Base-by-base conservation (phyloP, 2,329 filamentous ascomycete species). In the Xylaria hypoxylon region DNA sequence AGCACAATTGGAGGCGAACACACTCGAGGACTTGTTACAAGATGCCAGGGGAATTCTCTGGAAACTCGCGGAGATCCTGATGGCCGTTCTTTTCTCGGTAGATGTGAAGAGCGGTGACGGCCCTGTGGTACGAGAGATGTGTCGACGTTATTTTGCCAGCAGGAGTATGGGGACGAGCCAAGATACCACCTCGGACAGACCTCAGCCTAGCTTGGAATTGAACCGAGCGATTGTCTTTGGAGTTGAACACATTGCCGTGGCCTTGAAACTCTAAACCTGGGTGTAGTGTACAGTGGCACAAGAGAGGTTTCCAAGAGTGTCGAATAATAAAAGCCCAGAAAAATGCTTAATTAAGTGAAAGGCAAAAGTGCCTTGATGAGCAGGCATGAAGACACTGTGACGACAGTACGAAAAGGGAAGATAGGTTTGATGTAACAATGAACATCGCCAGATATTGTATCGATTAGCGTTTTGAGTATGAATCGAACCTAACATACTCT, bases 31-130 rank as follows among this genome's bases (percentile, higher is more conserved):
- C 2, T 77, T 88, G 65, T 72, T 86, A 40, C 78, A 79, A 0
- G 80, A 85, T 33, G 84, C 83, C 1, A 79, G 85, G 51, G 76
- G 78, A 4, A 65, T 86, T 1, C 75, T 84, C 2, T 85, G 81
- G 77, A 69, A 72, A 2, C 72, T 82, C 1, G 81, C 83, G 0
- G 81, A 85, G 60, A 72, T 83, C 7, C 62, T 84, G 28, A 80
- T 83, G 22, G 79, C 78, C 8, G 73, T 80, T n/a, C 70, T 86
- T 52, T 76, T 84, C 42, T 72, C 79, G 45, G 76, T 81, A 1
- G 83, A 85, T 64, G 78, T 78, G 1, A 64, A 72, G 5, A 77
- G 73, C 40, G 78, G 82, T 55, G 77, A 77, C 2, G 78, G 81
- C 6, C 59, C 64, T 1, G 79, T 79, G 4, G 75, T 79, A 0